A percentile compares a stretch with the other conserved stretches of the same genome.
Conservation (phyloP, 768 basidiomycete species). For the Myochromella boudieri region DNA sequence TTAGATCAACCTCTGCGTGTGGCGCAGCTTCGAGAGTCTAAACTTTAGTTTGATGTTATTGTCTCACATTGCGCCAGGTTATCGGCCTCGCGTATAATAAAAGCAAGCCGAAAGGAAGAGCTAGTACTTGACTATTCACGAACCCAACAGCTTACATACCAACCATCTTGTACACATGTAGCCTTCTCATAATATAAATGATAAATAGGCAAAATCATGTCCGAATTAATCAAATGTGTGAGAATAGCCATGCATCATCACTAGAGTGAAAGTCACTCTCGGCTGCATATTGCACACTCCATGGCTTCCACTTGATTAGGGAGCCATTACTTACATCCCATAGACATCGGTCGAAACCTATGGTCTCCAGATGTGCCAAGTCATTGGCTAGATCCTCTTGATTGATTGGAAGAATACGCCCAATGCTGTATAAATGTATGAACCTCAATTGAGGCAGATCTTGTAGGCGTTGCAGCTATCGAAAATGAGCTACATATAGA, state of each 20-base stretch:
- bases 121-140: too few species aligned
- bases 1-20: slow-evolving; percentile 30
- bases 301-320: slow-evolving; percentile 34
- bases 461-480: neutral
- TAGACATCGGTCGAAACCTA: slow-evolving; percentile 38
- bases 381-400: slow-evolving; percentile 35
- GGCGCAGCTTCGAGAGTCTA: slow-evolving; percentile 19
- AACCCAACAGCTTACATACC: too few species aligned
- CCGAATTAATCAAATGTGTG: slow-evolving; percentile 24
- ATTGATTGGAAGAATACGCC: slow-evolving; percentile 28
- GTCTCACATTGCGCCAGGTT: too few species aligned
- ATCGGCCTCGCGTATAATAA: too few species aligned
- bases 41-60: too few species aligned
- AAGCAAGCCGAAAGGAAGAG: too few species aligned
- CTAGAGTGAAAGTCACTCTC: slow-evolving; percentile 35
- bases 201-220: too few species aligned
- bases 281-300: slow-evolving; percentile 38
- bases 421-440: slow-evolving; percentile 36
- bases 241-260: slow-evolving; percentile 42
- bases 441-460: slow-evolving; percentile 32
- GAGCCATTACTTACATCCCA: slow-evolving; percentile 31
- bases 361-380: slow-evolving; percentile 27
- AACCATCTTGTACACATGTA: too few species aligned
- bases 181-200: too few species aligned
- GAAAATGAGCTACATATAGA: neutral